phyloP scores from a whole-genome alignment of 306 rosid genomes.

The Vigna unguiculata region DNA sequence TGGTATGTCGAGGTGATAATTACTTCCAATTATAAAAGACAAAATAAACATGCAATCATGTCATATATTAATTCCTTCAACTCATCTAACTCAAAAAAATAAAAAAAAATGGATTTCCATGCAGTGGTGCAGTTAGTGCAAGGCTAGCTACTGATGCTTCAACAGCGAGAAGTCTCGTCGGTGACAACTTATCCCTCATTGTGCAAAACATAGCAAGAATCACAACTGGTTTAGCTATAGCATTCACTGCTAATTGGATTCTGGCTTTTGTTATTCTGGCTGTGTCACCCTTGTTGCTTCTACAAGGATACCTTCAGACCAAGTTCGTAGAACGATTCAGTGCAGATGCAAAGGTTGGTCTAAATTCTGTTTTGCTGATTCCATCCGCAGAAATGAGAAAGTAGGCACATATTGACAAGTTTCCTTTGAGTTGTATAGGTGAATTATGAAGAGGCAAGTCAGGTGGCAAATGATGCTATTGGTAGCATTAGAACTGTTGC shows the following conservation, averaged over 20 bases:
- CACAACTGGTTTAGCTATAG: conserved; percentile 64
- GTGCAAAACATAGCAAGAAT: conserved; percentile 74
- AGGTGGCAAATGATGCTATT: conserved; percentile 93
- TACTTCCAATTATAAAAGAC: background rate
- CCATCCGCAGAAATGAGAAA: background rate
- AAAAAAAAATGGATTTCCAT: conserved; percentile 11
- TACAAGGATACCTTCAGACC: conserved; percentile 66
- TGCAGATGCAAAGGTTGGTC: conserved; percentile 84
- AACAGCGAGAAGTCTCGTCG: conserved; percentile 72
- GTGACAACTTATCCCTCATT: conserved; percentile 74
- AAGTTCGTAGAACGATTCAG: conserved; percentile 74
- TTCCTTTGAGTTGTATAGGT: conserved; percentile 51
- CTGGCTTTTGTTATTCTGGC: conserved; percentile 63
- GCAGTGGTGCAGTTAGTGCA: conserved; percentile 89
- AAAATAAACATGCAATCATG: background rate
- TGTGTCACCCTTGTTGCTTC: conserved; percentile 65
- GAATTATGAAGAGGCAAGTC: conserved; percentile 96
- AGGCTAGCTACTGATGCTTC: conserved; percentile 90
- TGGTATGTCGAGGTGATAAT: conserved; percentile 53
- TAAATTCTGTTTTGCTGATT: conserved; percentile 10
- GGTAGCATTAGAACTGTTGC: conserved; percentile 91
- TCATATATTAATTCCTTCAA: conserved; percentile 4
- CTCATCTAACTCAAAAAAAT: conserved; percentile 14
- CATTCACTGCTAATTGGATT: conserved; percentile 88
- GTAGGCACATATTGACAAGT: conserved; percentile 34